Evolutionary conservation across 352 stramenopile genomes (phyloP).

Genomic region (Pythium sukuiense): DNA sequence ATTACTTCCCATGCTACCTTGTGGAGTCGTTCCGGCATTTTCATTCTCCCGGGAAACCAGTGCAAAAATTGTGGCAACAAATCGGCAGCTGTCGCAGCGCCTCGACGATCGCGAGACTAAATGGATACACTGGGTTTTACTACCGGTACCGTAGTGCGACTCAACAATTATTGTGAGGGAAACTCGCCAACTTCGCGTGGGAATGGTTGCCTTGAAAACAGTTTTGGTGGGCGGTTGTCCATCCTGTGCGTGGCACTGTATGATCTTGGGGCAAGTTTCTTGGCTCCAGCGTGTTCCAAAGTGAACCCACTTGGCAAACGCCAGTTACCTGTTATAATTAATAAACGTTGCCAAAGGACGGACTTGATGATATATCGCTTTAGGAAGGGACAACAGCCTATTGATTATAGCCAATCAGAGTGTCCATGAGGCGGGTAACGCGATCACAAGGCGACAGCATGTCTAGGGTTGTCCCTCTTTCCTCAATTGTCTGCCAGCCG

Average conservation of each 20-base stretch:
- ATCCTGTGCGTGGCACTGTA: neutral
- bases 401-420: conserved; percentile 12
- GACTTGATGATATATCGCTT: conserved; percentile 7
- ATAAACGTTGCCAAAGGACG: neutral
- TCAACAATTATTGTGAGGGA: neutral
- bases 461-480: conserved; percentile 1
- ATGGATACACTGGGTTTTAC: conserved; percentile 1
- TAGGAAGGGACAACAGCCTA: neutral
- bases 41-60: neutral
- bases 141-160: no score
- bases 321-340: neutral
- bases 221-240: neutral
- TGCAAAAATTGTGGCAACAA: neutral
- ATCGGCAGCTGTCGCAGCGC: conserved; percentile 2
- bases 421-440: conserved; percentile 1
- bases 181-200: neutral
- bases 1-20: no score
- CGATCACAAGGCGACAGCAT: conserved; percentile 14
- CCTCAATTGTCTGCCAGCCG: neutral
- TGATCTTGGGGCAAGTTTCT: neutral
- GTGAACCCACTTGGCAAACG: neutral
- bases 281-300: neutral
- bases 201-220: neutral
- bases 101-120: neutral
- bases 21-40: neutral